Base-by-base conservation (phyloP, 768 basidiomycete species). In the Pleurotus salmoneostramineus region DNA sequence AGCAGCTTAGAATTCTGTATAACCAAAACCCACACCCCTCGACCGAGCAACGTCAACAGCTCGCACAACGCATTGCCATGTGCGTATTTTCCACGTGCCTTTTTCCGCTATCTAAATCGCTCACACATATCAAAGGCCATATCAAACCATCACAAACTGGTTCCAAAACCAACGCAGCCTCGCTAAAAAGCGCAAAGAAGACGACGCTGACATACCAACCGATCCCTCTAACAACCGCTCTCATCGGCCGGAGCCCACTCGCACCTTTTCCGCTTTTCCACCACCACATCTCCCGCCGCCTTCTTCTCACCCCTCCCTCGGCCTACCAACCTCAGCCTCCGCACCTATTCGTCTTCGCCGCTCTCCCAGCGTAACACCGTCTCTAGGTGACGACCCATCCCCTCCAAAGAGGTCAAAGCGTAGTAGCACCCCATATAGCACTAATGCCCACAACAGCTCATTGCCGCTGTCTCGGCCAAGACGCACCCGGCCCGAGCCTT, bases 151-250 rank as follows among this genome's bases (percentile, higher is more conserved):
- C 58, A 90, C 86, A 1, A 91, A 92, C 67, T 91, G 90, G 91
- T 92, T 92, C 69, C 89, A 91, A 77, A 90, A 91, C 65, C 89
- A 92, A 66, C 88, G 88, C 64, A 89, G 84, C 68, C 79, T 86
- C 62, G 83, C 87, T 34, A 88, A 87, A 75, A 88, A 88, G 73
- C 81, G 79, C 63, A 82, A 77, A 62, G 85, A 88, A 60, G 85
- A 87, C 50, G 79, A 82, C 32, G 64, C 65, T 44, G 74, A 76
- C 36, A 68, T 64, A 21, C 49, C 63, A 43, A 65, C 66, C 45
- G 60, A 67, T 46, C 36, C 67, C 49, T 54, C 64, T 58, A 55
- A 61, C 57, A 67, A 66, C 61, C 69, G 60, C 67, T 67, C 59
- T 64, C 70, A 48, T 56, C 21, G 42, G 72, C 73, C 43, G 69